A percentile compares a stretch with the other conserved stretches of the same genome.
These are phyloP conservation scores for Biscogniauxia sp. DNA, from an alignment of 2,329 filamentous ascomycete species.

Conservation along the genomic window DNA sequence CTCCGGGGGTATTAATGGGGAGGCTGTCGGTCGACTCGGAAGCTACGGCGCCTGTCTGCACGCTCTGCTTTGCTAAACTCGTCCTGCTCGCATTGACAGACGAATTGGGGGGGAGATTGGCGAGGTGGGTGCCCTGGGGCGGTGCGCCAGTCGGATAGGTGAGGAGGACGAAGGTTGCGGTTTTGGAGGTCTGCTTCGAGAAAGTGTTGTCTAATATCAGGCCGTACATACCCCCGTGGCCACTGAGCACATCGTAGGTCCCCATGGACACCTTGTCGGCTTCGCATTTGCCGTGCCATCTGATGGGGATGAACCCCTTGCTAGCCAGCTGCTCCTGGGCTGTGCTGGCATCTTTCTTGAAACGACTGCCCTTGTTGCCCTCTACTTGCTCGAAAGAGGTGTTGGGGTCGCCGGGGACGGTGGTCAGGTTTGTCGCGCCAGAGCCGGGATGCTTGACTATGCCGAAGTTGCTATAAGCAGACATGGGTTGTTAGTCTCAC, in stretches of 20 bases:
- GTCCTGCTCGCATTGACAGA: slow-evolving; percentile 42
- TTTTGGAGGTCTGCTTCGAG: slow-evolving; percentile 92
- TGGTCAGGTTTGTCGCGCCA: slow-evolving; percentile 50
- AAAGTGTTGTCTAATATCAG: slow-evolving; percentile 99
- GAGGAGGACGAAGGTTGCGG: slow-evolving; percentile 88
- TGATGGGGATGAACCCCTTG: slow-evolving; percentile 67
- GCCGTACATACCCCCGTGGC: slow-evolving; percentile 89
- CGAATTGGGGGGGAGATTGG: slow-evolving; percentile 48
- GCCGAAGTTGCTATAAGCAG: slow-evolving; percentile 72
- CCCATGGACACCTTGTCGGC: slow-evolving; percentile 93
- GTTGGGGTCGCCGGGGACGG: slow-evolving; percentile 43
- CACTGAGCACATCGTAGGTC: slow-evolving; percentile 72
- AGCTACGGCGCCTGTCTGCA: slow-evolving; percentile 42
- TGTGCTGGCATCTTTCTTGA: slow-evolving; percentile 56
- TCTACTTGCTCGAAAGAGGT: slow-evolving; percentile 47
- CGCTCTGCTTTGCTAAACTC: slow-evolving; percentile 51
- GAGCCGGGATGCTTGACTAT: slow-evolving; percentile 95
- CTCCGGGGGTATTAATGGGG: slow-evolving; percentile 45
- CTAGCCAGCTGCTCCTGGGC: slow-evolving; percentile 62
- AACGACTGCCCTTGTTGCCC: slow-evolving; percentile 44
- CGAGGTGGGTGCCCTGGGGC: slow-evolving; percentile 71
- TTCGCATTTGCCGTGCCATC: slow-evolving; percentile 94
- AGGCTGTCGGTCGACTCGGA: slow-evolving; percentile 61
- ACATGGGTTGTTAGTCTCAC: slow-evolving; percentile 14
- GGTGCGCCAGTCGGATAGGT: slow-evolving; percentile 85